Base-by-base conservation (phyloP, 805 yeast species). In the Wickerhamiella australiensis region DNA sequence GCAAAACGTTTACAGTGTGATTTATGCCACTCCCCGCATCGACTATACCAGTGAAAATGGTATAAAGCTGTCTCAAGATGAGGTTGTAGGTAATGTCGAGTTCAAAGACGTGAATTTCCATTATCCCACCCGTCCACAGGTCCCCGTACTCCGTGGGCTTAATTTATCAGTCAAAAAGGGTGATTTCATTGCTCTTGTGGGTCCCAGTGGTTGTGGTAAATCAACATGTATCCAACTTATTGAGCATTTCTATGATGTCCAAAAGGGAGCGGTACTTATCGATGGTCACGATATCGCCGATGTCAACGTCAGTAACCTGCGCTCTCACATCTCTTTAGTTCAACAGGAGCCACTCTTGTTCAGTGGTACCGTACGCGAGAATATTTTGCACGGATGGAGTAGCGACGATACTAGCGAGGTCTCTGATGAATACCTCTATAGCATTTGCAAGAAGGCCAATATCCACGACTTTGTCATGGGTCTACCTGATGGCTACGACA, bases 151-250 rank as follows among this genome's bases (percentile, higher is more conserved):
- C 23, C 66, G 73, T 1, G 65, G 78, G 29, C 67, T 84, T 2
- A 65, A 65, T 42, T 56, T 82, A 12, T 56, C 59, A 1, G 69
- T 87, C 35, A 63, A 71, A 12, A 60, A 71, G 11, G 73, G 76
- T 1, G 66, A 70, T 50, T 65, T 76, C 33, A 79, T 80, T 12
- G 92, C 79, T 49, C 65, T 90, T 3, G 79, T 90, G 5, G 82
- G 82, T 2, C 74, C 81, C 1, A 75, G 79, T 2, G 82, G 82
- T 1, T 74, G 78, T 52, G 82, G 82, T 15, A 77, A 77, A 58
- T 71, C 77, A 5, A 78, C 82, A 2, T 69, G 78, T 36, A 78
- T 80, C 20, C 64, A 77, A 2, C 65, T 17, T 70, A 70, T 51
- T 35, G 70, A 78, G 53, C 63, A 80, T 22, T 74, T 76, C 45